Conservation (phyloP, 208 protist genomes). For the Crithidia thermophila region DNA sequence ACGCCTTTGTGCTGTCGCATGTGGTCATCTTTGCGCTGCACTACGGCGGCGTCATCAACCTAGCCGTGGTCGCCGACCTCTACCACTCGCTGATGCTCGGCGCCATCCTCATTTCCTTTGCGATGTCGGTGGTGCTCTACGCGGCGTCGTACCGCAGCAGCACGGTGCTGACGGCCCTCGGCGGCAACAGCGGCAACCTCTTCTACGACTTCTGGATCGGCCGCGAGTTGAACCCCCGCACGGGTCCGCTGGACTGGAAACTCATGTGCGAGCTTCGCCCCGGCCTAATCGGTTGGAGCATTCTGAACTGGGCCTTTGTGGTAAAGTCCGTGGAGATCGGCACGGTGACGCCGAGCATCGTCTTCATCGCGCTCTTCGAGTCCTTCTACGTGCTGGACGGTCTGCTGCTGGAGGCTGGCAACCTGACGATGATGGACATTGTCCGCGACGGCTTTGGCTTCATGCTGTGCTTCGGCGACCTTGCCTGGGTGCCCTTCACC, state of each 20-base stretch:
- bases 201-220: constrained; percentile 97
- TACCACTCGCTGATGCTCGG: constrained; percentile 70
- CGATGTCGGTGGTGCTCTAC: constrained; percentile 75
- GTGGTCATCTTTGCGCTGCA: constrained; percentile 49
- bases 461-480: constrained; percentile 96
- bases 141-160: constrained; percentile 60
- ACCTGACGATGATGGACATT: constrained; percentile 97
- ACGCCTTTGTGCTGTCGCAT: constrained; percentile 76
- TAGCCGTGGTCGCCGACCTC: constrained; percentile 61
- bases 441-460: constrained; percentile 96
- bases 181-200: constrained; percentile 85
- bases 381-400: constrained; percentile 94
- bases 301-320: constrained; percentile 93
- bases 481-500: constrained; percentile 95
- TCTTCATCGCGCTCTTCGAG: constrained; percentile 88
- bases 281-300: constrained; percentile 95
- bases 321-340: constrained; percentile 68
- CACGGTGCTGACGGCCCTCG: constrained; percentile 66
- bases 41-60: constrained; percentile 40
- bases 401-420: constrained; percentile 91
- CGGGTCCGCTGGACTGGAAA: constrained; percentile 95
- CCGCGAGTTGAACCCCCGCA: constrained; percentile 95
- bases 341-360: constrained; percentile 79
- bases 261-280: constrained; percentile 96
- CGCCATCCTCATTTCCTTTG: constrained; percentile 67